These are phyloP conservation scores for Fusarium transvaalense DNA, from an alignment of 2,329 filamentous ascomycete genomes.

Conservation along the genomic window DNA sequence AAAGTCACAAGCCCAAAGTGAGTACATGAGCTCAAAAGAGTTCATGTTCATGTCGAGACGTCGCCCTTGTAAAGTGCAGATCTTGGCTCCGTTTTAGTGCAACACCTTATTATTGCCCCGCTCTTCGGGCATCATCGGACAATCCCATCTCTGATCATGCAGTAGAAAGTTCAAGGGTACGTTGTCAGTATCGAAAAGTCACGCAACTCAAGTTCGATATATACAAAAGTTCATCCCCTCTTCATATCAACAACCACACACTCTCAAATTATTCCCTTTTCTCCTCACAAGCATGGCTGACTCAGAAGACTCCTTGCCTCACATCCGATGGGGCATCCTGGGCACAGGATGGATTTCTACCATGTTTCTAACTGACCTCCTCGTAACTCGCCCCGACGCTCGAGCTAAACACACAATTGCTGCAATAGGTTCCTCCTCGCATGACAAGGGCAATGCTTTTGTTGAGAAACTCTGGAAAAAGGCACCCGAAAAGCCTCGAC, in stretches of 20 bases:
- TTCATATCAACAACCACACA: background rate
- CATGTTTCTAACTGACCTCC: slow-evolving; percentile 23
- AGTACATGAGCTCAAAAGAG: background rate
- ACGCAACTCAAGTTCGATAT: background rate
- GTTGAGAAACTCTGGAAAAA: slow-evolving; percentile 18
- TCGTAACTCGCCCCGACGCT: slow-evolving; percentile 10
- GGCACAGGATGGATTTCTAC: slow-evolving; percentile 35
- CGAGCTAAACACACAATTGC: slow-evolving; percentile 9
- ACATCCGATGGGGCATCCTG: slow-evolving; percentile 25
- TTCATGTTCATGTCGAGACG: background rate
- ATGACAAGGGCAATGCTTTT: slow-evolving; percentile 1
- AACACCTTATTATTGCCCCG: background rate
- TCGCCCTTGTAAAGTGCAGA: background rate
- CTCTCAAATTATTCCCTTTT: rapidly evolving
- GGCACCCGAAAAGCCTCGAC: background rate
- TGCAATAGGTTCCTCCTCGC: slow-evolving; percentile 15
- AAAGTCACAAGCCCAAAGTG: background rate
- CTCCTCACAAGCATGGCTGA: slow-evolving; percentile 22
- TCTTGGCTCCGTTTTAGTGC: background rate
- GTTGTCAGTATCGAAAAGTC: background rate
- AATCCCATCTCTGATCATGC: background rate
- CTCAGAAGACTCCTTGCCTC: background rate
- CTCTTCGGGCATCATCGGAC: background rate
- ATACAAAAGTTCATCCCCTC: rapidly evolving
- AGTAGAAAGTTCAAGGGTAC: background rate